Evolutionary conservation across 306 rosid species (phyloP), one percentile per base, ranked within the genome.

Genomic region (Malus sieversii): DNA sequence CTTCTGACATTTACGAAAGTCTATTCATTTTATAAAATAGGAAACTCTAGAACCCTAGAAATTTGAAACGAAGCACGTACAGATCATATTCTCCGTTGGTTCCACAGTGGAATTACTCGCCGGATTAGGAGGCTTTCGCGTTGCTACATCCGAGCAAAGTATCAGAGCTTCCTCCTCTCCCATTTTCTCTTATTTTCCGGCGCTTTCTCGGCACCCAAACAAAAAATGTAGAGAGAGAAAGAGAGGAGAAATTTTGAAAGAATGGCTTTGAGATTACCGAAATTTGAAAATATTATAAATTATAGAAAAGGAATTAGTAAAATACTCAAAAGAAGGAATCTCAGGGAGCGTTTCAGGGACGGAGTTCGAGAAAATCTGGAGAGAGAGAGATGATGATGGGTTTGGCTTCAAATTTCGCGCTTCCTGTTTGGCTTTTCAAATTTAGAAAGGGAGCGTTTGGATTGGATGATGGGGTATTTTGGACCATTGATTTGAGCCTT

Each of bases 391-490:
- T 7, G 27, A 63, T 42, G 12, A 25, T 27, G 71, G 59, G 29
- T 23, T 16, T 11, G 4, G 61, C 66, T 77, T 77, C 48, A 77
- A 68, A 62, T 69, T 82, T 82, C 79, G 80, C 82, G 80, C 80
- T 65, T 46, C 23, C 10, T 42, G 32, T 35, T 68, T 15, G 11
- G 30, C 27, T 63, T 75, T 79, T 82, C 82, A 70, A 57, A 57
- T 57, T 78, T 45, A 20, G 23, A 25, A 57, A 22, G 77, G 81
- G 74, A 77, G 78, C 66, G 51, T 68, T 51, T 16, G 16, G 30
- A 42, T 71, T 29, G 20, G 6, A 10, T 10, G 15, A 57, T 22
- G 25, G 68, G 68, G 5, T 61, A 8, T 61, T 25, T 61, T 61
- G 15, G 15, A 61, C 66, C 20, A 2, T 23, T 61, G 23, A 27